Evolutionary conservation across 306 rosid species (phyloP).

Genomic region (Glycine tomentella): DNA sequence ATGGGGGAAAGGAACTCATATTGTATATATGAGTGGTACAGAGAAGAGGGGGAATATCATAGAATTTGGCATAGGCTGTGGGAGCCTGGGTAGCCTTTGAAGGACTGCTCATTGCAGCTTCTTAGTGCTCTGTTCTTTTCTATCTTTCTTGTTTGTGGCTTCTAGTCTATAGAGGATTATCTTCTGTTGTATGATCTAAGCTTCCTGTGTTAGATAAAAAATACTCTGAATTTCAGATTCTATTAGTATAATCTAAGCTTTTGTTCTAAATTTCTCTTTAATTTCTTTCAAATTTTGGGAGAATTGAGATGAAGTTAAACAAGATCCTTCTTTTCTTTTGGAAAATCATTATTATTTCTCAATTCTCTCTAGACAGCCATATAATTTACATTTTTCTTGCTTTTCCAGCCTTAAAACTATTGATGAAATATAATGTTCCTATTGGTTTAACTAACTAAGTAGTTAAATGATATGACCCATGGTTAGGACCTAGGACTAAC

Average conservation of each 20-base stretch:
- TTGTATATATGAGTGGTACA: background rate
- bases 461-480: constrained; percentile 21
- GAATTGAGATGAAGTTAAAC: constrained; percentile 10
- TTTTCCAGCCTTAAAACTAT: constrained; percentile 29
- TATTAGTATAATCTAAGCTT: background rate
- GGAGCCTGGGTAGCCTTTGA: background rate
- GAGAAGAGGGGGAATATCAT: background rate
- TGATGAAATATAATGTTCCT: constrained; percentile 22
- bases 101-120: background rate
- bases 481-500: constrained; percentile 1
- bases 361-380: background rate
- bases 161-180: background rate
- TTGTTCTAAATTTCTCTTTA: background rate
- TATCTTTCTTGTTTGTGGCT: background rate
- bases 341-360: constrained; percentile 11
- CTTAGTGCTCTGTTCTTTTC: background rate
- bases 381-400: constrained; percentile 19
- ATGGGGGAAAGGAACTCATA: no score
- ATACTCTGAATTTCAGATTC: background rate
- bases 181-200: background rate
- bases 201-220: background rate
- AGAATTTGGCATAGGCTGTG: background rate
- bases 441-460: constrained; percentile 26
- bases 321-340: background rate
- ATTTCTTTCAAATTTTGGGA: background rate